Evolutionary conservation across 2,329 filamentous ascomycete species (phyloP), one percentile per base, ranked within the genome.

Genomic region (Colletotrichum sp.): DNA sequence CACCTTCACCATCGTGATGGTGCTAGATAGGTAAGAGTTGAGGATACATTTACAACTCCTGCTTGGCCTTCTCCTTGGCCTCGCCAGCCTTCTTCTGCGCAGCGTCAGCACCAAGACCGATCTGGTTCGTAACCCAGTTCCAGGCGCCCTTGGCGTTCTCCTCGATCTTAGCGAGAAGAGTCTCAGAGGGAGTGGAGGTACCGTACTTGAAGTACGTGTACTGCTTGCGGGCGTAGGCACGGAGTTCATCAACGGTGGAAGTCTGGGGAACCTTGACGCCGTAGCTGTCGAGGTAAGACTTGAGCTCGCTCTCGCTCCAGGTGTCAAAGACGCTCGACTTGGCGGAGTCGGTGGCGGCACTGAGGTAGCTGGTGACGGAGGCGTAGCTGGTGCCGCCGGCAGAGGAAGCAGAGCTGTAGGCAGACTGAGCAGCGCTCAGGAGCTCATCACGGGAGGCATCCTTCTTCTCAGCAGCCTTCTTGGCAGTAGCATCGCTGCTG

Each of bases 211-310:
- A 96, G 83, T 93, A 96, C 26, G 93, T 94, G 26, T 91, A 89
- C 79, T 96, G 93, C 82, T 92, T 93, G 78, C 94, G 92, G 18
- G 93, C 94, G 74, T 91, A 87, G 10, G 94, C 93, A 76, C 91
- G 91, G 24, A 96, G 87, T 81, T 95, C 90, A 75, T 96, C 93
- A 71, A 92, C 79, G 73, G 87, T 93, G 21, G 92, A 92, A 7
- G 92, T 92, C 82, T 95, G 93, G 58, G 92, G 93, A 55, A 90
- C 88, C 6, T 87, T 84, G 55, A 96, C 86, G 48, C 95, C 95
- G 78, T 95, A 96, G 76, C 92, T 94, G 81, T 96, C 94, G 8
- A 96, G 90, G 81, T 96, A 96, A 2, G 90, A 86, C 88, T 96
- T 96, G 76, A 97, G 87, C 30, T 96, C 94, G 61, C 89, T 90